Base-by-base conservation (phyloP, 768 basidiomycete genomes). In the Imleria badia region DNA sequence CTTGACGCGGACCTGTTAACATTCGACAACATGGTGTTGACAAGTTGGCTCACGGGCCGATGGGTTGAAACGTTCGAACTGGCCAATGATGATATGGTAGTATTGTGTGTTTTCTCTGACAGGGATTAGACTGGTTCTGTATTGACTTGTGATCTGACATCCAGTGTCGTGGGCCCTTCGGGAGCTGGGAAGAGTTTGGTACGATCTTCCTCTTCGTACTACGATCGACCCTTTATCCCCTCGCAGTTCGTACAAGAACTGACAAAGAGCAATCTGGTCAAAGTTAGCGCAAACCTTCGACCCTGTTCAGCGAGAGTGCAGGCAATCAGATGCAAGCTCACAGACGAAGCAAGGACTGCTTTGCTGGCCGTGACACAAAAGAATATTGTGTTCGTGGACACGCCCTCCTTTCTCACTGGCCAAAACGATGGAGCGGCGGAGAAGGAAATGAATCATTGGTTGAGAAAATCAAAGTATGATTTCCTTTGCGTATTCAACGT, bases 351-450 rank as follows among this genome's bases (percentile, higher is more conserved):
- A 5, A 52, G 22, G 33, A 1, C 0, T 3, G 13, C 12, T n/a
- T 38, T 63, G 19, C 3, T 26, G 0, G 22, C 9, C 3, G 10
- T 19, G 11, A 7, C 0, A 5, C 40, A 48, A 23, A 55, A 36
- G 2, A 14, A 42, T 31, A 60, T 65, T 10, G 66, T 67, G 17
- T 59, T 67, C 17, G 59, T 67, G 1, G 60, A 67, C 51, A 67
- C 50, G 0, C 66, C 66, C 13, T 63, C 64, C 22, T 60, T 66
- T n/a, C 33, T 26, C 20, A 35, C 46, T 3, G 48, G 15, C 9
- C 11, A 17, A 26, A 38, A 47, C 26, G 44, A 47, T 22, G 4
- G 1, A 26, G 33, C 8, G 6, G 55, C 51, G 10, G 48, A 56
- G 14, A 40, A 1, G 2, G 12, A 47, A 15, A 58, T 34, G 43